phyloP scores from a whole-genome alignment of 208 protist genomes.

The Angomonas deanei region DNA sequence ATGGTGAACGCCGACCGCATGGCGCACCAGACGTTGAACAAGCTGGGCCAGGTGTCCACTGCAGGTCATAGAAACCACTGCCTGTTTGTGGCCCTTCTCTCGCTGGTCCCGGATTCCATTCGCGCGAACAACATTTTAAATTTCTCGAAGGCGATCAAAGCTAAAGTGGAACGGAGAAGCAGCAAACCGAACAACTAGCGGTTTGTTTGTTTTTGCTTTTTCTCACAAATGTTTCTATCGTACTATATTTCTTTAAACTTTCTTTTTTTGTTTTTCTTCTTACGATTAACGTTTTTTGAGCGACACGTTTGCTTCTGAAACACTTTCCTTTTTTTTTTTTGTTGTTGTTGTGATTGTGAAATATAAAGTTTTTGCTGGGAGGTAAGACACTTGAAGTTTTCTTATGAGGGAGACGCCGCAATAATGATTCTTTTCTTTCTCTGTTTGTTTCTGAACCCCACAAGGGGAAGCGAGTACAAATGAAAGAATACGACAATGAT shows the following conservation, averaged over 20 bases:
- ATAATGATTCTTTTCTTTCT: too few species aligned
- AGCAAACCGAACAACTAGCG: neutral
- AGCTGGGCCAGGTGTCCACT: conserved; percentile 45
- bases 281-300: neutral
- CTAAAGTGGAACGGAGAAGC: conserved; percentile 13
- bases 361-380: neutral
- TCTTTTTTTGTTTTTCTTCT: conserved; percentile 1
- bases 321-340: neutral
- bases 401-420: too few species aligned
- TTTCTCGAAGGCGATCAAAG: conserved; percentile 33
- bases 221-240: neutral
- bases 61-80: conserved; percentile 62
- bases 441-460: too few species aligned
- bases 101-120: conserved; percentile 19
- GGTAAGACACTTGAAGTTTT: neutral
- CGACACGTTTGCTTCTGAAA: neutral
- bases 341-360: too few species aligned
- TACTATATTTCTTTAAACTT: too few species aligned
- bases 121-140: conserved; percentile 18
- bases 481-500: too few species aligned
- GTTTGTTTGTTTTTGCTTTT: neutral
- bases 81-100: conserved; percentile 22
- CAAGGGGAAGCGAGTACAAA: too few species aligned
- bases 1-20: conserved; percentile 58
- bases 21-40: conserved; percentile 68